Evolutionary conservation across 2,329 filamentous ascomycete genomes (phyloP), one percentile per base, ranked within the genome.

Genomic region (Colletotrichum destructivum): DNA sequence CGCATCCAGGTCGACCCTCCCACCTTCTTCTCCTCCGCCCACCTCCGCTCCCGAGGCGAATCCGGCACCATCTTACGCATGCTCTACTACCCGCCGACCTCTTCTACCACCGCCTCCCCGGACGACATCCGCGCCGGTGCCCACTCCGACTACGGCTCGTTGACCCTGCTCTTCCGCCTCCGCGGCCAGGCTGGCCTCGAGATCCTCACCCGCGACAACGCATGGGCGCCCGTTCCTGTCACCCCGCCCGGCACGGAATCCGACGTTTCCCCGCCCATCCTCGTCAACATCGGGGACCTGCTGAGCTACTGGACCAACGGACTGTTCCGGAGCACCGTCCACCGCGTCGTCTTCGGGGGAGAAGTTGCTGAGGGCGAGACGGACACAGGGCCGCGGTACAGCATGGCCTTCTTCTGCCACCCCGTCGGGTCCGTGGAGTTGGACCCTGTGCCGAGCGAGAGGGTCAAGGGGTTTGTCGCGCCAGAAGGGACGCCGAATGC

Each of bases 281-380:
- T 98, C 86, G 81, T 98, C 91, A 84, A 96, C 85, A 89, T 95
- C 82, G 83, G 92, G 82, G 84, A 92, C 79, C 78, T 93, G 79
- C 83, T 92, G 72, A 92, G 90, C 44, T 96, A 97, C 81, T 98
- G 96, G 96, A 98, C 96, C 1, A 92, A 93, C 74, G 95, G 95
- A 0, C 82, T 98, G 57, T 87, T 98, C 74, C 93, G 94, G 76
- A 95, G 92, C 76, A 98, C 96, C 0, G 90, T 98, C 7, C 96
- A 98, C 79, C 87, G 96, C 13, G 96, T 98, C 40, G 90, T 96
- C 0, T 96, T 98, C 75, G 77, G 74, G 16, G 70, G 70, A 6
- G 67, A 59, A 16, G 62, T 40, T 51, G 54, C 57, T 18, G 73
- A 79, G 2, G 86, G 84, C n/a, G 88, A 89, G 78, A 82, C 81